Evolutionary conservation across 306 rosid genomes (phyloP).

Genomic region (Gynostemma pentaphyllum): DNA sequence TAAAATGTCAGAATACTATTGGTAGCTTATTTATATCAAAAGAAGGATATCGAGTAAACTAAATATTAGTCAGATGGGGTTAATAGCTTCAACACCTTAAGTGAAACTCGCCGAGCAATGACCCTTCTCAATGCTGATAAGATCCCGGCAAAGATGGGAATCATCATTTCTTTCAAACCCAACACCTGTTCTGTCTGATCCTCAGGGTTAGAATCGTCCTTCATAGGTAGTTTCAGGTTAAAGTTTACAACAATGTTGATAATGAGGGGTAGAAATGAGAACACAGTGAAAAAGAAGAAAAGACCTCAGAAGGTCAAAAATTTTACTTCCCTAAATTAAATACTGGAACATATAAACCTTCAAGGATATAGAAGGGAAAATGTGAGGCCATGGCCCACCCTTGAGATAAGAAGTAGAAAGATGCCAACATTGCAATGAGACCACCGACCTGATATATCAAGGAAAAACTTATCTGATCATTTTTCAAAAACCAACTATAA

Average conservation of each 20-base stretch:
- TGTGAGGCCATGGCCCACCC: slow-evolving; percentile 87
- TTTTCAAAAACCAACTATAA: slow-evolving; percentile 5
- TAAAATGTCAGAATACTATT: slow-evolving; percentile 16
- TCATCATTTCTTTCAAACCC: slow-evolving; percentile 56
- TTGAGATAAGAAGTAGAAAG: slow-evolving; percentile 78
- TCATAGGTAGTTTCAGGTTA: slow-evolving; percentile 64
- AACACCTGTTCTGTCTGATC: slow-evolving; percentile 47
- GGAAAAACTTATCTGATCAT: slow-evolving; percentile 17
- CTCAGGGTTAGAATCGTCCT: slow-evolving; percentile 53
- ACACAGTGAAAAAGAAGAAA: neutral
- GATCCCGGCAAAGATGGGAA: slow-evolving; percentile 84
- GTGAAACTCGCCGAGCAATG: slow-evolving; percentile 84
- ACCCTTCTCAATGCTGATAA: slow-evolving; percentile 89
- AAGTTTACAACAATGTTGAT: slow-evolving; percentile 31
- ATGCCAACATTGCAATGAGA: slow-evolving; percentile 81
- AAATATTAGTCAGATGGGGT: slow-evolving; percentile 16
- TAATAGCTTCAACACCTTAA: slow-evolving; percentile 91
- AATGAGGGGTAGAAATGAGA: neutral
- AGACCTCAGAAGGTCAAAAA: neutral
- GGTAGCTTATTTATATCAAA: slow-evolving; percentile 7
- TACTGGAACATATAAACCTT: slow-evolving; percentile 7
- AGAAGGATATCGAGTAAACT: neutral
- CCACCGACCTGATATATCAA: slow-evolving; percentile 73
- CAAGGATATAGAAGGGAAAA: slow-evolving; percentile 90
- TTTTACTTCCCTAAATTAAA: slow-evolving; percentile 11